Evolutionary conservation across 169 alveolate genomes (phyloP).

Genomic region (Plasmodium relictum): DNA sequence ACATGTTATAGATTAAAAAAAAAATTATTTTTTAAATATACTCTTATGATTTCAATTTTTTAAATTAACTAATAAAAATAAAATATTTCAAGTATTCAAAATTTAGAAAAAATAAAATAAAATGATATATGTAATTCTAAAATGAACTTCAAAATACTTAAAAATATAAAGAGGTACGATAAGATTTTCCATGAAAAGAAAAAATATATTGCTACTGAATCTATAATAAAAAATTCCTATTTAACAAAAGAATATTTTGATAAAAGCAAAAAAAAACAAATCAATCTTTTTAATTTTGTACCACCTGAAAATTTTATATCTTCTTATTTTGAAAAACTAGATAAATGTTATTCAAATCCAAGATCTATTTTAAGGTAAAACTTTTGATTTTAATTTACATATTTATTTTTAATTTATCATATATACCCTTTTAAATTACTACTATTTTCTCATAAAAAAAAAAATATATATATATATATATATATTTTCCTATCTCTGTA

Average conservation of each 20-base stretch:
- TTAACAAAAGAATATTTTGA: conserved; percentile 74
- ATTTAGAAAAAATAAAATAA: no score
- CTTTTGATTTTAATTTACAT: background rate
- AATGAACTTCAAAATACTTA: conserved; percentile 2
- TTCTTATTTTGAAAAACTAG: conserved; percentile 82
- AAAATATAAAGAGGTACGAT: background rate
- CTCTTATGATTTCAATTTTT: no score
- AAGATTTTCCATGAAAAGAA: background rate
- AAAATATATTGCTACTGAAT: conserved; percentile 49
- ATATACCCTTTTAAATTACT: background rate
- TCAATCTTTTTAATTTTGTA: conserved; percentile 82
- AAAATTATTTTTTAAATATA: no score
- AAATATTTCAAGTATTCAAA: no score
- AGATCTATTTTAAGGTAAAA: conserved; percentile 84
- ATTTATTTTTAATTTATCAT: background rate
- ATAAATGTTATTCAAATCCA: conserved; percentile 86
- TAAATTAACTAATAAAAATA: no score
- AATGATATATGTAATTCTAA: no score
- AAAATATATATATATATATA: background rate
- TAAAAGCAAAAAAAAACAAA: conserved; percentile 31
- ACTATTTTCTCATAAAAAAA: background rate
- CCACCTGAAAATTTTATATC: conserved; percentile 86
- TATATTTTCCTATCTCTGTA: background rate
- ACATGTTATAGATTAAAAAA: no score
- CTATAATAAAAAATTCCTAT: conserved; percentile 52